phyloP scores from a whole-genome alignment of 306 rosid genomes.

The Malus domestica region ASM211411v1 NC_041789.1:26462001-26462500 shows the following conservation, averaged over 20 bases:
- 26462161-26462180: neutral
- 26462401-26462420: neutral
- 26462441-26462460: neutral
- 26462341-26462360: conserved; percentile 48
- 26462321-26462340: conserved; percentile 43
- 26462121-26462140: neutral
- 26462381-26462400: neutral
- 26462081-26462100: conserved; percentile 34
- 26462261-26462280: conserved; percentile 25
- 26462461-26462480: conserved; percentile 22
- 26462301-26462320: conserved; percentile 44
- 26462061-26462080: conserved; percentile 11
- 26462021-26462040: neutral
- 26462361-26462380: neutral
- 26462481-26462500: conserved; percentile 39
- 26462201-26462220: neutral
- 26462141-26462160: neutral
- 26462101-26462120: conserved; percentile 45
- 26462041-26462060: neutral
- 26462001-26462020: conserved; percentile 1
- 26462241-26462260: neutral
- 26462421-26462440: neutral
- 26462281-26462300: conserved; percentile 52
- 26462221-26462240: neutral
- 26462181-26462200: neutral